Base-by-base conservation (phyloP, 1,139 yeast genomes). In the Zhuliangozyma blackwelliae region DNA sequence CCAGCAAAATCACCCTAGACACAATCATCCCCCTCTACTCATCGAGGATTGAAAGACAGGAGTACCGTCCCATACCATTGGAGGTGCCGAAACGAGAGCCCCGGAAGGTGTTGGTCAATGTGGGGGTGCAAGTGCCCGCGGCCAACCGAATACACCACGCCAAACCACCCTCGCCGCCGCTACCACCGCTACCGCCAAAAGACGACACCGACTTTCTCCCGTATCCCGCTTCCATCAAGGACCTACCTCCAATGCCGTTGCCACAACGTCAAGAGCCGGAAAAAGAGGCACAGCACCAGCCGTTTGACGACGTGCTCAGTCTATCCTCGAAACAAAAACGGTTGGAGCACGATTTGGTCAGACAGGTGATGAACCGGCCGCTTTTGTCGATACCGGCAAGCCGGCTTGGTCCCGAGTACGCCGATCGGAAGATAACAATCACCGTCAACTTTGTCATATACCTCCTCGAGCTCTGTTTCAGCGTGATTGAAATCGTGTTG, bases 331-430 rank as follows among this genome's bases (percentile, higher is more conserved):
- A 51, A 28, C 56, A 54, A 36, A 53, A 55, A 38, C 48, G 47
- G 8, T 44, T 64, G 40, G 71, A 65, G 41, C 49, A 49, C 32
- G 55, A 51, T n/a, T 50, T 68, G 36, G 59, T 68, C 10, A 55
- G 50, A 33, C 46, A 47, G 25, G 71, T 67, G 7, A 66, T 68
- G 72, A 61, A 63, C 41, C 50, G 59, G 21, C 69, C 71, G 0
- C 47, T 66, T 28, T 41, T 59, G 19, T 39, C 54, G 9, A 32
- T 55, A 23, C 40, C 38, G 22, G 46, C 47, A n/a, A 56, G 51
- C 29, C 46, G 52, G 12, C 46, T 49, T 22, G 55, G 55, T 1
- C 46, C 45, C 8, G 36, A 41, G 10, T 54, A 47, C 33, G 46
- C 51, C 13, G 55, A 49, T 8, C 39, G 43, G 31, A 45, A 43